Evolutionary conservation across 2,329 filamentous ascomycete species (phyloP).

Genomic region (Fusarium sublunatum): DNA sequence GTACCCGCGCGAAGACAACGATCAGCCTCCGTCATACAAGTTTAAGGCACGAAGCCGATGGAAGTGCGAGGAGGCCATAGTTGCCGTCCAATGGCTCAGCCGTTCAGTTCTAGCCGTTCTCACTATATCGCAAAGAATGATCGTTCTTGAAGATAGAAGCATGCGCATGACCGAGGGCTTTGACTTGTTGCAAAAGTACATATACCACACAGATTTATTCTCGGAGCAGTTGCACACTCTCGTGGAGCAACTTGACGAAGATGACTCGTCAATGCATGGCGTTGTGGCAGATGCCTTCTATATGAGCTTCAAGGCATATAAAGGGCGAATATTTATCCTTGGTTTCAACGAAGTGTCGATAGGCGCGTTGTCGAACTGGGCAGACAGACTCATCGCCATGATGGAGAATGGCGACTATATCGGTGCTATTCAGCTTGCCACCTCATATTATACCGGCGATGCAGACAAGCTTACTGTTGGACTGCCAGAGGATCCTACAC

Average conservation of each 20-base stretch:
- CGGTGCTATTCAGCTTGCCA: conserved; percentile 88
- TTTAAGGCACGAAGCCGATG: conserved; percentile 89
- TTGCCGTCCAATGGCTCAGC: conserved; percentile 96
- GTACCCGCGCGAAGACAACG: conserved; percentile 72
- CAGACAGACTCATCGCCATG: conserved; percentile 88
- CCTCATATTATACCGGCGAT: conserved; percentile 89
- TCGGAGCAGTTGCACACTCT: conserved; percentile 85
- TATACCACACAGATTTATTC: conserved; percentile 91
- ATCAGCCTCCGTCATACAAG: conserved; percentile 80
- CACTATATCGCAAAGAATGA: conserved; percentile 91
- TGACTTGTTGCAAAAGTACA: conserved; percentile 89
- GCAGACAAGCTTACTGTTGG: conserved; percentile 96
- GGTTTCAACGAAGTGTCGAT: conserved; percentile 95
- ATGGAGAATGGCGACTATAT: conserved; percentile 99
- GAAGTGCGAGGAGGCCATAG: conserved; percentile 94
- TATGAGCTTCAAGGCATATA: conserved; percentile 97
- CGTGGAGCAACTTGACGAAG: conserved; percentile 88
- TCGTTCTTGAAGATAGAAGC: conserved; percentile 89
- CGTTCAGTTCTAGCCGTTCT: conserved; percentile 90
- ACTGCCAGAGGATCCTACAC: conserved; percentile 81
- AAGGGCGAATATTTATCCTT: conserved; percentile 89
- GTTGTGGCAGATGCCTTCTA: conserved; percentile 97
- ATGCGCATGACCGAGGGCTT: conserved; percentile 96
- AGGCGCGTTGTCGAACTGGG: conserved; percentile 95
- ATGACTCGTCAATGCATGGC: conserved; percentile 90